Evolutionary conservation across 148 eudicot genomes (phyloP).

Genomic region (Vaccinium myrtillus): DNA sequence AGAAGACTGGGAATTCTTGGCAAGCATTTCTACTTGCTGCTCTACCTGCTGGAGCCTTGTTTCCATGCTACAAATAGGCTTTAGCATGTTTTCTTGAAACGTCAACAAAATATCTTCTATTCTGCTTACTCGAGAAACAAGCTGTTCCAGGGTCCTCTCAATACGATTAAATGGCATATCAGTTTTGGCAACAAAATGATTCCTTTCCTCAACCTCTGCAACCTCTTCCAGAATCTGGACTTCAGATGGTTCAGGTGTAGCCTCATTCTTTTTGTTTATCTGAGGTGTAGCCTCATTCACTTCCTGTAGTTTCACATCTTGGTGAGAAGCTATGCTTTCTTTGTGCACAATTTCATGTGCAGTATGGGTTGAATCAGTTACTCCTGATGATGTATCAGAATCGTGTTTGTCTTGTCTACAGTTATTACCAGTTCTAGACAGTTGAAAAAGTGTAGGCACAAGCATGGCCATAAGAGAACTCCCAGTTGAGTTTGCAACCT

Average conservation of each 20-base stretch:
- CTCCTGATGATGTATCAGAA: conserved; percentile 24
- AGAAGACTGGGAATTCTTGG: conserved; percentile 36
- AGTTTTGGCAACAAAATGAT: conserved; percentile 21
- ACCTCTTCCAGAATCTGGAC: conserved; percentile 24
- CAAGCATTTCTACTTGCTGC: conserved; percentile 53
- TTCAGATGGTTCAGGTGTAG: conserved; percentile 27
- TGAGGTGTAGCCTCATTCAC: conserved; percentile 20
- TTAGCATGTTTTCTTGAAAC: conserved; percentile 80
- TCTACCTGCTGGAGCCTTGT: conserved; percentile 78
- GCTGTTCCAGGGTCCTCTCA: conserved; percentile 63
- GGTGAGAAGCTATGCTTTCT: conserved; percentile 15
- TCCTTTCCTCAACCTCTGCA: conserved; percentile 19
- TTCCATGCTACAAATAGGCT: conserved; percentile 68
- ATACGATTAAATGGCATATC: conserved; percentile 31
- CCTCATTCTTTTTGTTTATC: neutral
- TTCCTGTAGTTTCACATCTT: conserved; percentile 24
- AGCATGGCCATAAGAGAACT: conserved; percentile 84
- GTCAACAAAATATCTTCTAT: conserved; percentile 70
- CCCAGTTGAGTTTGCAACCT: conserved; percentile 40
- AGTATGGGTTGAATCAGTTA: conserved; percentile 17
- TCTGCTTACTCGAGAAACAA: conserved; percentile 64
- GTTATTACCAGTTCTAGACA: conserved; percentile 52
- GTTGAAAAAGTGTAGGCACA: conserved; percentile 78
- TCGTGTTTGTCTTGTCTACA: conserved; percentile 32
- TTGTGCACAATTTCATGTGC: conserved; percentile 16